Evolutionary conservation across 2,329 filamentous ascomycete genomes (phyloP), one percentile per base, ranked within the genome.

Genomic region (Hymenoscyphus salicellus): DNA sequence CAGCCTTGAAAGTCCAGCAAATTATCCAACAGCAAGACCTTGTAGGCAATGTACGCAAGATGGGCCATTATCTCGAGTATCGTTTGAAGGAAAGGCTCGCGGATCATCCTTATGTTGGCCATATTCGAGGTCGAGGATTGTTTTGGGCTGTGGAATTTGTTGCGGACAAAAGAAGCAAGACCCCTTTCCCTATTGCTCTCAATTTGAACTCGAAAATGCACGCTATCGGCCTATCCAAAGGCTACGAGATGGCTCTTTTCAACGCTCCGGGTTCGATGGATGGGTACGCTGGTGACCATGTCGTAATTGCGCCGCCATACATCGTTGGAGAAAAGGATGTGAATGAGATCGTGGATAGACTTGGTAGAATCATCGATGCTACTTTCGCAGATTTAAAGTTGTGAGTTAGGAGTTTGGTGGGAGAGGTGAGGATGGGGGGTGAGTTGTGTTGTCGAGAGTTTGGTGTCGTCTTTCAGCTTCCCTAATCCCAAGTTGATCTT

Each of bases 261-360:
- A 80, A 81, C 17, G 83, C 83, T 4, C 77, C 77, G 14, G 86
- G 86, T 7, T 82, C 81, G 5, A 82, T 78, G 8, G 68, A 86
- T 68, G 85, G 85, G 16, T 72, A 73, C 20, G 73, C 72, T 5
- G 86, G 86, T 3, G 86, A 89, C 70, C 84, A 87, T 74, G 77
- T 88, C 55, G 77, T 89, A 41, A 72, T 89, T 38, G 81, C 85
- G 5, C 86, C 86, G 23, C 80, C 86, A 5, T 89, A 84, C 75
- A 86, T 81, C 28, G 43, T 61, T 11, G 20, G 20, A 17, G 36
- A 28, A n/a, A n/a, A 26, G 33, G 57, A 59, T 23, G 32, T 59
- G 16, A 16, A 43, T n/a, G 32, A 28, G 16, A 59, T 59, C 20
- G 57, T 59, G 32, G 28, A 30, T 26, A 55, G 49, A 17, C 20